Evolutionary conservation across 306 rosid genomes (phyloP).

Genomic region (Purshia tridentata): DNA sequence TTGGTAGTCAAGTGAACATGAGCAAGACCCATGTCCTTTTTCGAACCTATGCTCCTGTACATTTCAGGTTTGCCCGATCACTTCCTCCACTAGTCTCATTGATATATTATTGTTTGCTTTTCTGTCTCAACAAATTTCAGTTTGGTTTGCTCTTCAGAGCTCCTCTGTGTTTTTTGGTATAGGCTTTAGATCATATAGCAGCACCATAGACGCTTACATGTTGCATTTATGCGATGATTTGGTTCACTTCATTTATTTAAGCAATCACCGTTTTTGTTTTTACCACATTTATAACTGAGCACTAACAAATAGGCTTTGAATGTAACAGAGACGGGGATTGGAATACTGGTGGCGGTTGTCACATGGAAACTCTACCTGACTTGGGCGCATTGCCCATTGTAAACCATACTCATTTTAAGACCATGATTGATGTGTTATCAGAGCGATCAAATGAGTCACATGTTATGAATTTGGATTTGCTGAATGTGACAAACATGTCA

Average conservation of each 20-base stretch:
- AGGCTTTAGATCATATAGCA: not conserved
- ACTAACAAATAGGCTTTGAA: conserved; percentile 25
- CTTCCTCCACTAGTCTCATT: not conserved
- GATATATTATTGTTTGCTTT: conserved; percentile 3
- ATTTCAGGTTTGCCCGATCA: conserved; percentile 65
- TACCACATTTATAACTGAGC: conserved; percentile 15
- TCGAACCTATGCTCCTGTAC: conserved; percentile 87
- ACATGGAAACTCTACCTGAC: conserved; percentile 70
- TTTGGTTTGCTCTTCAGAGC: not conserved
- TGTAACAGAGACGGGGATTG: conserved; percentile 76
- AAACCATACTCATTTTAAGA: conserved; percentile 17
- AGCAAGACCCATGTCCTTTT: conserved; percentile 71
- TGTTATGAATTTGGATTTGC: conserved; percentile 48
- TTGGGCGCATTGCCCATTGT: conserved; percentile 36
- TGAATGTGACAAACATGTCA: conserved; percentile 73
- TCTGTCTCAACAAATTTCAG: not conserved
- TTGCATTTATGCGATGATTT: too few species aligned
- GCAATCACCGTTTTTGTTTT: not conserved
- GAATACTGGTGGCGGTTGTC: conserved; percentile 89
- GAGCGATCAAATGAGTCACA: conserved; percentile 39
- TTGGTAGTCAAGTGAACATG: conserved; percentile 54
- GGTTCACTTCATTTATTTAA: not conserved
- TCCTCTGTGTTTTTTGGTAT: not conserved
- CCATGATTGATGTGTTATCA: conserved; percentile 44
- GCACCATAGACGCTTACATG: not conserved